A percentile compares a stretch with the other conserved stretches of the same genome.
These are phyloP conservation scores for Clonostachys byssicola DNA, from an alignment of 2,329 filamentous ascomycete genomes.

Conservation along the genomic window DNA sequence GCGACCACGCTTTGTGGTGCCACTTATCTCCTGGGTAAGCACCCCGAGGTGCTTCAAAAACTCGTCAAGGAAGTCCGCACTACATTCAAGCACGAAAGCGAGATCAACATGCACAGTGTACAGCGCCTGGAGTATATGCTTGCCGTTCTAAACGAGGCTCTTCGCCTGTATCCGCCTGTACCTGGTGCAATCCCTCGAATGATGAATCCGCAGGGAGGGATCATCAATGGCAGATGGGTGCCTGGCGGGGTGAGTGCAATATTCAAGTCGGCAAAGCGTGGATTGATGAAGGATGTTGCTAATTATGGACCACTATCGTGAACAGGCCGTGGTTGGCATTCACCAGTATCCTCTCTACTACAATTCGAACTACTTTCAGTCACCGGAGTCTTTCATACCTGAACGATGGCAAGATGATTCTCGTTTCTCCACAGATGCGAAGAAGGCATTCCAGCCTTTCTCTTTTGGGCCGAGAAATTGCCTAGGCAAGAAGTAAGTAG, in stretches of 20 bases:
- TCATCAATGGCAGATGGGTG: not conserved
- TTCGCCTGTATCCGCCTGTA: slow-evolving; percentile 26
- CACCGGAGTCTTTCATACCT: slow-evolving; percentile 25
- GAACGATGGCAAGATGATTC: slow-evolving; percentile 25
- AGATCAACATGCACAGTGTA: slow-evolving; percentile 20
- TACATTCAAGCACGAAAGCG: slow-evolving; percentile 11
- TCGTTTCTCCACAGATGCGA: slow-evolving; percentile 12
- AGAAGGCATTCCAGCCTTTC: slow-evolving; percentile 18
- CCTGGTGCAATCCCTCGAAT: slow-evolving; percentile 9
- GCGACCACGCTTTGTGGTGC: not conserved
- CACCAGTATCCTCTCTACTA: slow-evolving; percentile 25
- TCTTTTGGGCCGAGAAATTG: slow-evolving; percentile 19
- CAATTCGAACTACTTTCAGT: slow-evolving; percentile 19
- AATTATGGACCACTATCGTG: not conserved
- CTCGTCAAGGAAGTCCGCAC: not conserved
- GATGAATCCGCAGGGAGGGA: not conserved
- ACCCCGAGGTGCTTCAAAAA: not conserved
- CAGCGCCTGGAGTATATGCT: slow-evolving; percentile 27
- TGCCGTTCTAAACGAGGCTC: slow-evolving; percentile 29
- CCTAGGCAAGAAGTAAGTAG: slow-evolving; percentile 15
- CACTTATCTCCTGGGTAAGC: not conserved
- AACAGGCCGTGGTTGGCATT: slow-evolving; percentile 23
- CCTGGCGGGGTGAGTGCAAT: not conserved
- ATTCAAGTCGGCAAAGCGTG: not conserved
- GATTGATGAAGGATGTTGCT: not conserved